Base-by-base conservation (phyloP, 176 grass and related monocot genomes). In the Aegilops umbellulata region DNA sequence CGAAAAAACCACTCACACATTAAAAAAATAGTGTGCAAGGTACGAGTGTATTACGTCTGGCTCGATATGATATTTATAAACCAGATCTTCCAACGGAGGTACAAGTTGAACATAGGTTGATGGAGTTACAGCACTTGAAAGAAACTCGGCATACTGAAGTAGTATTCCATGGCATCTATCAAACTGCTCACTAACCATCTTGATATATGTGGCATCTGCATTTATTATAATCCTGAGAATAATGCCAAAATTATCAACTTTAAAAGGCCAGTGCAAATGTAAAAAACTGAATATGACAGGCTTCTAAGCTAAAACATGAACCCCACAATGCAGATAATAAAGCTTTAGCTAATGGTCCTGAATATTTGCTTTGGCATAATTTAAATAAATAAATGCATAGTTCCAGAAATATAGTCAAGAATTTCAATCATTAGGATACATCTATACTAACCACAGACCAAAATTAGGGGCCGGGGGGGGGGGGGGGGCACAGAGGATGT, bases 181-280 rank as follows among this genome's bases (percentile, higher is more conserved):
- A 86, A 96, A 99, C 82, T 97, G 94, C 82, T 99, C 97, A 44
- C 97, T 99, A 58, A 99, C 89, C 97, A 99, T 97, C 91, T 99
- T 99, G 90, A 99, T 99, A 83, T 99, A 93, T 83, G 90, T 88
- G 22, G 97, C 97, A 92, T 94, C 89, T 10, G 94, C 92, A 65
- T 94, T 97, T 88, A 94, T 91, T 76, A 99, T 88, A 89, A 99
- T 83, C 94, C 97, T 99, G 79, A 89, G 29, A 62, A 80, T 25
- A 88, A 79, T 81, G 75, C 15, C n/a, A 64, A 55, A 61, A 29
- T 38, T 80, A 77, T 68, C 53, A 88, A 81, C 23, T 44, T 81
- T 69, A 36, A 88, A 35, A 78, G 47, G 78, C 39, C 65, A 19
- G 58, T 49, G 25, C 38, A 74, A 77, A 90, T 15, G 19, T 51